Percentiles rank a stretch among this genome's conserved stretches.
Conservation (phyloP, 805 yeast genomes). For the Candida xyloterini region DNA sequence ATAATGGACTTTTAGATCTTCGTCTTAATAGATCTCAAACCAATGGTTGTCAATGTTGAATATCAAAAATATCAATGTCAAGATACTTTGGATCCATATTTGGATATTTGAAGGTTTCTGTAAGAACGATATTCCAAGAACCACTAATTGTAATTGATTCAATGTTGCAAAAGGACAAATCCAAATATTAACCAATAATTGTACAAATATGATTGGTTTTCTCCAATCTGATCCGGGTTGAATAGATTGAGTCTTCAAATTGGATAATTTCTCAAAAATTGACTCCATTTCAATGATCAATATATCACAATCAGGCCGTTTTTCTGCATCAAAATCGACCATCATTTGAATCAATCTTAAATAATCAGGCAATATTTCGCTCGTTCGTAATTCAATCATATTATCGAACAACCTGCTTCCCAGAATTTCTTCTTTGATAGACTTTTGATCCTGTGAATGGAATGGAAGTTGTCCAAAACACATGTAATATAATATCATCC, state of each 20-base stretch:
- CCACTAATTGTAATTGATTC: conserved; percentile 7
- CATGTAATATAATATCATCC: conserved; percentile 74
- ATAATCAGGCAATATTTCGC: conserved; percentile 32
- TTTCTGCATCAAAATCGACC: conserved; percentile 31
- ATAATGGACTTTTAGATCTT: conserved; percentile 26
- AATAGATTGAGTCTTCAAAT: neutral
- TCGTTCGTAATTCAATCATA: conserved; percentile 18
- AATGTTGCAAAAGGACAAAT: conserved; percentile 1
- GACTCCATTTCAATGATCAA: conserved; percentile 31
- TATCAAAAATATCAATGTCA: neutral
- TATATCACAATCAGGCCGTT: conserved; percentile 44
- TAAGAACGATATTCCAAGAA: conserved; percentile 4
- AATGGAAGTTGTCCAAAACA: conserved; percentile 75
- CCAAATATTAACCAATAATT: conserved; percentile 2
- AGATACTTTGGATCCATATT: neutral
- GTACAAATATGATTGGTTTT: neutral
- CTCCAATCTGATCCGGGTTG: neutral
- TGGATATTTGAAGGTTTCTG: neutral
- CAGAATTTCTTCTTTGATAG: conserved; percentile 27
- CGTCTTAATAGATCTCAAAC: conserved; percentile 10
- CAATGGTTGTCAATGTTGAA: conserved; percentile 9
- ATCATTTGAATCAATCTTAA: conserved; percentile 26
- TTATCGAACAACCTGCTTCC: conserved; percentile 21
- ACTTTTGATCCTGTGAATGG: conserved; percentile 24
- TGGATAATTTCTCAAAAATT: conserved; percentile 7